Evolutionary conservation across 2,329 filamentous ascomycete species (phyloP).

Genomic region (Monilinia laxa): DNA sequence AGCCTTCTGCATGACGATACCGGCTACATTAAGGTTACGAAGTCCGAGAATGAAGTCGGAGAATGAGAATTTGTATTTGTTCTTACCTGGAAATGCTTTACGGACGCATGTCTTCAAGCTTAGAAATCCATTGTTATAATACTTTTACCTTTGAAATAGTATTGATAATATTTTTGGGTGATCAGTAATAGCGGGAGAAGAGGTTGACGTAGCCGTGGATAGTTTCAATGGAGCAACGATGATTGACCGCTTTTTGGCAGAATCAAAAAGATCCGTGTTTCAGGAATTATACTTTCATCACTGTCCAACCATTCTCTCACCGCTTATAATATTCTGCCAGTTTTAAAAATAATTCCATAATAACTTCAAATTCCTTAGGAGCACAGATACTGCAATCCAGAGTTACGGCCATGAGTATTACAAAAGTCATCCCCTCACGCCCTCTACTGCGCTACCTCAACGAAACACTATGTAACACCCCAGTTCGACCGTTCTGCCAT

Average conservation of each 20-base stretch:
- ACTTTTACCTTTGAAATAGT: no score
- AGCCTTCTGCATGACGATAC: background rate
- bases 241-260: background rate
- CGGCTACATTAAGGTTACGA: background rate
- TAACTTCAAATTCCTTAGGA: background rate
- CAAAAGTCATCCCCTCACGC: conserved; percentile 6
- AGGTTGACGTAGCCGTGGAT: background rate
- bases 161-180: background rate
- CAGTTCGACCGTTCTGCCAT: background rate
- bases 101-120: background rate
- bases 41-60: background rate
- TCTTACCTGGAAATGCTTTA: background rate
- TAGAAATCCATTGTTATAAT: background rate
- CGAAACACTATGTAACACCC: background rate
- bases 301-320: background rate
- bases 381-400: background rate
- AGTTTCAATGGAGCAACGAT: no score
- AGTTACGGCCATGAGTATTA: background rate
- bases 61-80: background rate
- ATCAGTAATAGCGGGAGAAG: background rate
- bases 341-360: background rate
- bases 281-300: background rate
- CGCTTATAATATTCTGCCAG: background rate
- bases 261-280: background rate
- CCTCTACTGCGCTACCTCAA: conserved; percentile 2